Base-by-base conservation (phyloP, 192 early-diverging fungal species). In the Entophlyctis luteolus region DNA sequence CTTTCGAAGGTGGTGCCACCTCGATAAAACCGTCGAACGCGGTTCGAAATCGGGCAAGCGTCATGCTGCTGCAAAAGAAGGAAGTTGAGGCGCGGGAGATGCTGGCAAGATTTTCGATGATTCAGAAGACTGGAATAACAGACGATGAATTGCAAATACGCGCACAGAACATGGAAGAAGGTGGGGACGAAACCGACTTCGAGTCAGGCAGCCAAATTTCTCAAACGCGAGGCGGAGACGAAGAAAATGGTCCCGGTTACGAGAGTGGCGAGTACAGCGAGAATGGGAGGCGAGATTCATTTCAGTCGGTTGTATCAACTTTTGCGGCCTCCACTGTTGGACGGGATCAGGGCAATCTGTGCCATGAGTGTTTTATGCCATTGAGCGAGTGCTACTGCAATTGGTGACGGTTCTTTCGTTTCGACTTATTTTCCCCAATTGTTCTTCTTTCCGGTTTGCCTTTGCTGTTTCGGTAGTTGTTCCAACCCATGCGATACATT, bases 71-170 rank as follows among this genome's bases (percentile, higher is more conserved):
- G 25, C 20, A 37, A 4, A 20, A 29, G 3, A 67, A 77, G n/a
- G 49, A 68, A 27, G 45, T 37, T 6, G 75, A 77, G 37, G 75
- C 75, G 3, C 48, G 58, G 50, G 75, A 77, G 28, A 77, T 77
- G 77, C 33, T 77, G 22, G 65, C 55, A 59, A 29, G 71, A 39
- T 77, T 74, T 28, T 48, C 39, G 2, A 33, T 36, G 2, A 50
- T 77, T 65, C 36, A 48, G 32, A 16, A n/a, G 18, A 48, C 45
- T 1, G 48, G 20, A 20, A 10, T 66, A 33, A 66, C 49, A 14
- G 63, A 66, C 34, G 5, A n/a, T 14, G 63, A 66, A 23, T 16
- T 66, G 33, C 48, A 54, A 28, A 10, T 34, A 23, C 48, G 32
- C 23, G 63, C 63, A 14, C 34, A 66, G 31, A 37, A 4, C 4